Evolutionary conservation across 257 asterid species (phyloP), one percentile per base, ranked within the genome.

Genomic region (Solanum commersonii): DNA sequence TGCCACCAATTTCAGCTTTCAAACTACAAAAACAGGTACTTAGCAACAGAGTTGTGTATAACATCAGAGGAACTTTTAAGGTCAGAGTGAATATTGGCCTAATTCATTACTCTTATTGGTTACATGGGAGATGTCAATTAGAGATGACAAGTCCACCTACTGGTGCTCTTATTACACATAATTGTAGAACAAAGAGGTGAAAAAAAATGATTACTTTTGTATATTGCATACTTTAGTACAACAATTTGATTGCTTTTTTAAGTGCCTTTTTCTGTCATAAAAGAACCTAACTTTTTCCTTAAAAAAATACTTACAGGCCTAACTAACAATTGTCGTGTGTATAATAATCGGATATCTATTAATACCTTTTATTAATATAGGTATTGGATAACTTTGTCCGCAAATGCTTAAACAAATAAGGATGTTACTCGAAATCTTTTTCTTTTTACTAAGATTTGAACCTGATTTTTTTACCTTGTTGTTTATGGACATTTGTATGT

Each of bases 71-170:
- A 23, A 90, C 89, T 84, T 97, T 94, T 87, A 94, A 91, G 91
- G 95, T 95, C 84, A 93, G 86, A 70, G 87, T 90, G 8, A 92
- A 92, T 44, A 35, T 94, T 60, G 99, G 99, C 27, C 37, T 87
- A 8, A 52, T 94, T 81, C 98, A 93, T 88, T 92, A 90, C 87
- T 91, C 97, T 29, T 97, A 97, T 83, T 93, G 96, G 98, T 79
- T 95, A 90, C 94, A 92, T 63, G 91, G 94, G 65, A 91, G 90
- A 10, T 97, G 99, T 89, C 93, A 88, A 42, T 59, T 97, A 90
- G 98, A 95, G 90, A 94, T 97, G 92, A 94, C 98, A 44, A 90
- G 95, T 90, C 99, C 99, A 10, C 99, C 98, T 2, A 91, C 88
- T 23, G 94, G 99, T 8, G 85, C 90, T 25, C 91, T 95, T 88